Conservation (phyloP, 805 yeast species). For the Ogataea pignaliae region DNA sequence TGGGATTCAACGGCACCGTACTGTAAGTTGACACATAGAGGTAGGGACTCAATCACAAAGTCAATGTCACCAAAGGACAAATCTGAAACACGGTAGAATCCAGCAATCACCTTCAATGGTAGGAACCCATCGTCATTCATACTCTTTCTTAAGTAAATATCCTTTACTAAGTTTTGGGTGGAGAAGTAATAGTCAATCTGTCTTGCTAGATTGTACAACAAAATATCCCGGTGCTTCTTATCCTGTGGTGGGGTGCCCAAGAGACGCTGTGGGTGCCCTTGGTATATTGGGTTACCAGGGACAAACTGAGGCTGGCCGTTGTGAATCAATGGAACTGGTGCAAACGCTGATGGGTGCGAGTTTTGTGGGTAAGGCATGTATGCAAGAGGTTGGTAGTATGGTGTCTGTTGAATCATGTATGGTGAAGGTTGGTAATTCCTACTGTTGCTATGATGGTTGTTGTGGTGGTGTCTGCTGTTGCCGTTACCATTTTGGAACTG, state of each 20-base stretch:
- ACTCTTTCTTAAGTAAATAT: slow-evolving; percentile 72
- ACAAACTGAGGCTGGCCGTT: slow-evolving; percentile 15
- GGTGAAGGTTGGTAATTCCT: slow-evolving; percentile 17
- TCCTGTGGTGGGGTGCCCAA: slow-evolving; percentile 10
- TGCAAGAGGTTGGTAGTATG: slow-evolving; percentile 22
- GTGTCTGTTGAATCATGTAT: slow-evolving; percentile 20
- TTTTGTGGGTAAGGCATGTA: slow-evolving; percentile 19
- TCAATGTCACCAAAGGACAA: slow-evolving; percentile 52
- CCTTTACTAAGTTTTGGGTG: slow-evolving; percentile 80
- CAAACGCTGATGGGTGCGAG: slow-evolving; percentile 9
- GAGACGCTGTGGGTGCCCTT: no score
- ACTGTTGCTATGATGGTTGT: slow-evolving; percentile 12
- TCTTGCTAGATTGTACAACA: slow-evolving; percentile 28
- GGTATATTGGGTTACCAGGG: background rate
- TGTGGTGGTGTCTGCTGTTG: slow-evolving; percentile 3
- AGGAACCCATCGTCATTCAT: slow-evolving; percentile 78
- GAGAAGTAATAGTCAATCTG: slow-evolving; percentile 93
- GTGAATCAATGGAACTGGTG: slow-evolving; percentile 14
- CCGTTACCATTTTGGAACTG: slow-evolving; percentile 18
- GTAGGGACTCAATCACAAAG: slow-evolving; percentile 51
- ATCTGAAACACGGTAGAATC: slow-evolving; percentile 71
- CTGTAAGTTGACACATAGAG: slow-evolving; percentile 44
- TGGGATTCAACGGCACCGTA: slow-evolving; percentile 32
- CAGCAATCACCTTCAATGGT: slow-evolving; percentile 54
- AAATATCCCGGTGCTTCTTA: slow-evolving; percentile 15